Base-by-base conservation (phyloP, 192 early-diverging fungal genomes). In the Podila minutissima region DNA sequence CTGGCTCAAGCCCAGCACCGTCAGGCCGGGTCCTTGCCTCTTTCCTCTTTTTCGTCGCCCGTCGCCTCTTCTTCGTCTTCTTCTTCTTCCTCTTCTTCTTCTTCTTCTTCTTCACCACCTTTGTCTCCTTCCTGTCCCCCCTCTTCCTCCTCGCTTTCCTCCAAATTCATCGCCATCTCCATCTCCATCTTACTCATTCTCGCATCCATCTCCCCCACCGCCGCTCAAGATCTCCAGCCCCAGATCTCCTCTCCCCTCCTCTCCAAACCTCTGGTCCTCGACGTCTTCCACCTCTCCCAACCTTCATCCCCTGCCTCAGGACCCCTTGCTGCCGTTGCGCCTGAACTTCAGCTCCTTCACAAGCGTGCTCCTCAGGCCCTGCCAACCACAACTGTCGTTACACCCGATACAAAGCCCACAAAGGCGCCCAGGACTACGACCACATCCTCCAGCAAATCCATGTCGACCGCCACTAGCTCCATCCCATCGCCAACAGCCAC, bases 361-460 rank as follows among this genome's bases (percentile, higher is more conserved):
- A 24, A 55, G 46, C 32, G 4, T 60, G 24, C 13, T 19, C 31
- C 48, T 11, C 51, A 66, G 28, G 24, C 50, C n/a, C 50, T 17
- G 64, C 67, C 33, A 31, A 29, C 62, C 4, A 57, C 62, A 58
- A 57, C 62, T 17, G 22, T 35, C 59, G 17, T 1, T 28, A 58
- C 58, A 19, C 6, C 24, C 38, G 48, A 35, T 29, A 28, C 58
- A 26, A 37, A 46, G 38, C 2, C 61, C 29, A 4, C 17, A 24
- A 71, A 62, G 33, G 0, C 73, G 22, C 7, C 66, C 22, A 75
- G 61, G 60, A n/a, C 74, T n/a, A 63, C 62, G 10, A 64, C 61
- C 17, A 48, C 24, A 20, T 3, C 49, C 37, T n/a, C 74, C 11
- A 26, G n/a, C 22, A 46, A 53, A 53, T 28, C 63, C 38, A 26